Evolutionary conservation across 345 rosid species (phyloP).

Genomic region (Populus pruinosa): DNA sequence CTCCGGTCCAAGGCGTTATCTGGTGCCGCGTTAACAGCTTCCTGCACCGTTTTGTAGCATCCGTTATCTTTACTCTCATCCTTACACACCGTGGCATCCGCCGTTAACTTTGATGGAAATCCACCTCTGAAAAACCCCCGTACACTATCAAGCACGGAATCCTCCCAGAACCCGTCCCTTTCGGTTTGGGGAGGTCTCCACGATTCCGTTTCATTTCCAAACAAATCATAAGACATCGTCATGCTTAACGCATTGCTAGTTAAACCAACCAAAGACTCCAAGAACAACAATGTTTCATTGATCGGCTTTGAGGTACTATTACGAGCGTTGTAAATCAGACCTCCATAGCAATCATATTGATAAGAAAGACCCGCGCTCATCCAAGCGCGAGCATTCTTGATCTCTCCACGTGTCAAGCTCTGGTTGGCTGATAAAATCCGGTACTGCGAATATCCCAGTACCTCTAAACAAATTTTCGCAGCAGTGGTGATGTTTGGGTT

Average conservation of each 20-base stretch:
- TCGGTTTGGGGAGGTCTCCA: constrained; percentile 75
- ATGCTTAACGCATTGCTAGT: constrained; percentile 74
- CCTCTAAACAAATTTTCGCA: constrained; percentile 48
- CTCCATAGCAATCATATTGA: constrained; percentile 57
- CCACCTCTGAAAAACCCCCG: constrained; percentile 21
- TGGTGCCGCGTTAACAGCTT: constrained; percentile 77
- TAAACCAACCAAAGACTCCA: constrained; percentile 37
- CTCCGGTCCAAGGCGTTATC: constrained; percentile 28
- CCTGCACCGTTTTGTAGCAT: constrained; percentile 66
- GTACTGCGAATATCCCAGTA: constrained; percentile 46
- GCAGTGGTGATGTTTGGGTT: constrained; percentile 55
- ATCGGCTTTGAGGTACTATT: constrained; percentile 27
- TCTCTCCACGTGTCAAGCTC: constrained; percentile 35
- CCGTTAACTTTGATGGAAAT: constrained; percentile 43
- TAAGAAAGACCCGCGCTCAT: constrained; percentile 68
- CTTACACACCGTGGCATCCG: constrained; percentile 63
- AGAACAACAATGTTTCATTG: constrained; percentile 51
- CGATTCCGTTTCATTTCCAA: constrained; percentile 37
- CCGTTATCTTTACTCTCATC: constrained; percentile 18
- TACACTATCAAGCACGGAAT: not conserved
- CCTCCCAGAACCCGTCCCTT: constrained; percentile 51
- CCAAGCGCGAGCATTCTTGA: constrained; percentile 75
- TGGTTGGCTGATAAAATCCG: constrained; percentile 40
- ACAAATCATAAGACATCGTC: constrained; percentile 57
- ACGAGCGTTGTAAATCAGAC: constrained; percentile 55